Percentiles rank a stretch among this genome's conserved stretches.
Evolutionary conservation across 345 rosid genomes (phyloP).

Genomic region (Eucalyptus sp.): DNA sequence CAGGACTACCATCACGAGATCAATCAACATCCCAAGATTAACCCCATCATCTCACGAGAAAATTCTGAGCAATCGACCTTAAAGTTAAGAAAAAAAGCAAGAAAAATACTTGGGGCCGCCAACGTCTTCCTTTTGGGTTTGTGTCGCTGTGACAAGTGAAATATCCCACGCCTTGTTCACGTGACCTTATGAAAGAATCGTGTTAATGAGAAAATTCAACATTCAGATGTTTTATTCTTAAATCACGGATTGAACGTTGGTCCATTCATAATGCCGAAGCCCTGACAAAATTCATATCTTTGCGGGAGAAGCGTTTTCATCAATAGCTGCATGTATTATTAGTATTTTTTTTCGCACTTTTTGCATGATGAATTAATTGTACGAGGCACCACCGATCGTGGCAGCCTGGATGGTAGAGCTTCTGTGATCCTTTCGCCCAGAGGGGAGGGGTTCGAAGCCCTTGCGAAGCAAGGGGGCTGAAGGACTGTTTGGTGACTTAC

Average conservation of each 20-base stretch:
- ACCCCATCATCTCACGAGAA: not conserved
- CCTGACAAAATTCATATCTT: not conserved
- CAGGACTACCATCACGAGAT: not conserved
- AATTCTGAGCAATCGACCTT: not conserved
- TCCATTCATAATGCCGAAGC: not conserved
- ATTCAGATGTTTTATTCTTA: no score
- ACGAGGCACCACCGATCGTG: no score
- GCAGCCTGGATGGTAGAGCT: no score
- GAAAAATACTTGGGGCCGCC: not conserved
- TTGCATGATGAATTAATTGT: accelerated
- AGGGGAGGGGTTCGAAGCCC: no score
- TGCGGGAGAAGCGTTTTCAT: not conserved
- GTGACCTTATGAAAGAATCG: not conserved
- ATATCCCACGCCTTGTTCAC: not conserved
- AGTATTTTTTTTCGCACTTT: accelerated
- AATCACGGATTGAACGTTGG: not conserved
- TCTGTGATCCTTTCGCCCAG: no score
- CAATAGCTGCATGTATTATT: no score
- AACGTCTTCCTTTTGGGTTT: accelerated
- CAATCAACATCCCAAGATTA: not conserved
- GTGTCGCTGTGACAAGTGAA: accelerated
- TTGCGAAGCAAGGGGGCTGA: no score
- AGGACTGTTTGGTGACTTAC: no score
- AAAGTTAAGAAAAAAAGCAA: not conserved
- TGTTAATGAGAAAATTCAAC: not conserved